Conservation (phyloP, 2,329 filamentous ascomycete genomes). For the Rosellinia necatrix region DNA sequence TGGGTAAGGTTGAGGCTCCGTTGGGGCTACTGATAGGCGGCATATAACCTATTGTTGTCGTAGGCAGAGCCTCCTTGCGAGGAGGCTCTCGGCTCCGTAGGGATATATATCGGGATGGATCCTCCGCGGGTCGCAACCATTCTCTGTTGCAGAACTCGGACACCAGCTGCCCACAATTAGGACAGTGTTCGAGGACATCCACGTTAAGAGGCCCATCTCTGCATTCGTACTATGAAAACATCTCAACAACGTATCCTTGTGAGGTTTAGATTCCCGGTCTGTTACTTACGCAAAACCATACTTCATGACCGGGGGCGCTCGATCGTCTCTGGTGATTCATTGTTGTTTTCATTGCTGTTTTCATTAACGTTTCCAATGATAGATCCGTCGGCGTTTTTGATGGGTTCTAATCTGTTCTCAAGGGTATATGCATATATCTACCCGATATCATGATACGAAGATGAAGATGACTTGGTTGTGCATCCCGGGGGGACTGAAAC, state of each 20-base stretch:
- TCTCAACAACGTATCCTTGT: conserved; percentile 3
- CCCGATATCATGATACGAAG: conserved; percentile 8
- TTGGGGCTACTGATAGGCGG: neutral
- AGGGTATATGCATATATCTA: neutral
- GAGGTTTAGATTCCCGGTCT: neutral
- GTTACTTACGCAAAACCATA: conserved; percentile 21
- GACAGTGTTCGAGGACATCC: neutral
- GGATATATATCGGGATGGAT: conserved; percentile 9
- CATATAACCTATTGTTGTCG: neutral
- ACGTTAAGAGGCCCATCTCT: conserved; percentile 1
- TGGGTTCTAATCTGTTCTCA: neutral
- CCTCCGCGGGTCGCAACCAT: neutral
- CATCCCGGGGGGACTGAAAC: neutral
- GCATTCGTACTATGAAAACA: conserved; percentile 6
- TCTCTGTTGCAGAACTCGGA: neutral
- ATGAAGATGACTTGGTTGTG: neutral
- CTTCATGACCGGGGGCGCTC: neutral
- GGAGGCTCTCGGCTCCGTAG: neutral
- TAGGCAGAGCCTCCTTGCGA: conserved; percentile 12
- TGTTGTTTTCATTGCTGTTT: too few species aligned
- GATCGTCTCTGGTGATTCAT: too few species aligned
- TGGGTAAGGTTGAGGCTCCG: conserved; percentile 19
- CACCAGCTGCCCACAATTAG: neutral
- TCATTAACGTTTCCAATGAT: too few species aligned
- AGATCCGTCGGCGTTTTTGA: conserved; percentile 3